Evolutionary conservation across 2,329 filamentous ascomycete genomes (phyloP).

Genomic region (Talaromyces sp.): DNA sequence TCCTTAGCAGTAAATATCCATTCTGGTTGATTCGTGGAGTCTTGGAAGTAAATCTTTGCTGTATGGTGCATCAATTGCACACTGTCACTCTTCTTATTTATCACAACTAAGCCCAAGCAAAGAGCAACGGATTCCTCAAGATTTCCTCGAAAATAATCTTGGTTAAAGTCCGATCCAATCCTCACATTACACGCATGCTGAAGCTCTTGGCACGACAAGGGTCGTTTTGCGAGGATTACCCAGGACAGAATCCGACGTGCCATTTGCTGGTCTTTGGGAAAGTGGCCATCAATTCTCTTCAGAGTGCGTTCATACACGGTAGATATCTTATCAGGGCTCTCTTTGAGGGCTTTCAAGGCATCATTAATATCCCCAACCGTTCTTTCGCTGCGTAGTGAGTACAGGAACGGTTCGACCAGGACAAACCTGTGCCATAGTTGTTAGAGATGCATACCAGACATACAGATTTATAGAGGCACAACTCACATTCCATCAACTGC

Average conservation of each 20-base stretch:
- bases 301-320: not conserved
- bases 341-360: not conserved
- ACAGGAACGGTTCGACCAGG: not conserved
- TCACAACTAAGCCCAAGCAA: not conserved
- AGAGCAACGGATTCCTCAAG: not conserved
- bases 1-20: too few species aligned
- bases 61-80: not conserved
- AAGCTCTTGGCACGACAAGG: not conserved
- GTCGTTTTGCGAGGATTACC: not conserved
- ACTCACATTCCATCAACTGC: constrained; percentile 3
- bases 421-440: not conserved
- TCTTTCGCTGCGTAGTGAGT: not conserved
- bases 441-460: not conserved
- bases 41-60: not conserved
- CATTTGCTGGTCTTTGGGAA: not conserved
- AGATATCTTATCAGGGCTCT: not conserved
- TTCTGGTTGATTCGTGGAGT: too few species aligned
- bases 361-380: not conserved
- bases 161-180: not conserved
- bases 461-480: not conserved
- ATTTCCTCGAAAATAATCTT: not conserved
- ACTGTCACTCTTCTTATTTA: not conserved
- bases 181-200: not conserved
- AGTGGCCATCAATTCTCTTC: not conserved
- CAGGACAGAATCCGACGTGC: not conserved